A percentile compares a stretch with the other conserved stretches of the same genome.
Evolutionary conservation across 495 filamentous ascomycete species (phyloP).

Genomic region (Hyaloscypha finlandica): DNA sequence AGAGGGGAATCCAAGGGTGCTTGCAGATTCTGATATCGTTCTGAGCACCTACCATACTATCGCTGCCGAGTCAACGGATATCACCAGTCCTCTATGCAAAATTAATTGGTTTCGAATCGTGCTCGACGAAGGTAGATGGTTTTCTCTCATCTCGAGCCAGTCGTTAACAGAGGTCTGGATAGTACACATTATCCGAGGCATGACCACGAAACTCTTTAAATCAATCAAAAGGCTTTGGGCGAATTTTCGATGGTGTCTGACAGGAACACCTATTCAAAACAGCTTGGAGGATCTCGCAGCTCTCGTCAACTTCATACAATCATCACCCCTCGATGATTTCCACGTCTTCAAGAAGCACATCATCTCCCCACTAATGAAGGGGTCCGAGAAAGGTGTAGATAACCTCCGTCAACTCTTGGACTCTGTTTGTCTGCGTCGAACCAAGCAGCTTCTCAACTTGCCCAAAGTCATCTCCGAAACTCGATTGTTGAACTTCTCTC

Average conservation of each 20-base stretch:
- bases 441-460: slow-evolving; percentile 40
- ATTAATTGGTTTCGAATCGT: slow-evolving; percentile 79
- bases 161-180: not conserved
- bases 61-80: slow-evolving; percentile 18
- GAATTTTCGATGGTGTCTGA: slow-evolving; percentile 77
- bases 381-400: slow-evolving; percentile 28
- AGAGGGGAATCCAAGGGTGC: slow-evolving; percentile 53
- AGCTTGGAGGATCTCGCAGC: slow-evolving; percentile 49
- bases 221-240: slow-evolving; percentile 67
- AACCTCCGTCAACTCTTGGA: slow-evolving; percentile 41
- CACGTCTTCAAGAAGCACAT: slow-evolving; percentile 37
- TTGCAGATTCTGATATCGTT: slow-evolving; percentile 67
- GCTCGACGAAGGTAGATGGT: slow-evolving; percentile 68
- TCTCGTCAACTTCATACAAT: slow-evolving; percentile 46
- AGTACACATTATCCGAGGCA: slow-evolving; percentile 76
- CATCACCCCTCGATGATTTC: slow-evolving; percentile 40
- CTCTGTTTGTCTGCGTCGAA: slow-evolving; percentile 42
- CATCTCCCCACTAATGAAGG: slow-evolving; percentile 28
- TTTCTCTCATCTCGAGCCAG: not conserved
- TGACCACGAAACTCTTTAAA: slow-evolving; percentile 64
- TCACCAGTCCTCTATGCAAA: slow-evolving; percentile 55
- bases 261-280: slow-evolving; percentile 74
- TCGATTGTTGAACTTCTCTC: slow-evolving; percentile 15
- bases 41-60: slow-evolving; percentile 69
- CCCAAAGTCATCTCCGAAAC: slow-evolving; percentile 24